Evolutionary conservation across 2,329 filamentous ascomycete genomes (phyloP), one percentile per base, ranked within the genome.

Genomic region (Fusarium equiseti): DNA sequence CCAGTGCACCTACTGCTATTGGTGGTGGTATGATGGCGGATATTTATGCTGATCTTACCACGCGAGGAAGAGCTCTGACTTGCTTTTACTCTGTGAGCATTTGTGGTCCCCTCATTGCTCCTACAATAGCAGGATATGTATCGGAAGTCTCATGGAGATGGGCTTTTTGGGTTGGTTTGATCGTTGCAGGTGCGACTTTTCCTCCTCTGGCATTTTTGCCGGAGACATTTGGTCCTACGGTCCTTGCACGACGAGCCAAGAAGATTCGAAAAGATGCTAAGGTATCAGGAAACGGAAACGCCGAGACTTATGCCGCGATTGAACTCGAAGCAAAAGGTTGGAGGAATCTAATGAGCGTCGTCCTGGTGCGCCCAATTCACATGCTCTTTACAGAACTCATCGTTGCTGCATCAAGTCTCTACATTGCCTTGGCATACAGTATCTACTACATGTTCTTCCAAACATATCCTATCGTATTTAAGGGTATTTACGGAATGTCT

Each of bases 1-100:
- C 79, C 0, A 79, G 81, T 4, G 79, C 81, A 1, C 82, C 83
- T 0, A 80, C 81, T 45, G 79, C 83, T 0, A 79, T 84, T 6
- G 76, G 82, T 1, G 82, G 82, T 1, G 83, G 86, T 3, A 68
- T 85, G 0, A 84, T 81, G 66, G 81, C 82, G 2, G 84, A 86
- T 66, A 73, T 85, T 18, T 84, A 83, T 58, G 70, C 72, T 7
- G 80, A 85, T 52, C 68, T 73, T 3, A 61, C 60, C 8, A 57
- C 64, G 0, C 65, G 81, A 38, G 77, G 77, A 8, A 76, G 80
- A 29, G 83, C 82, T 1, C 68, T 79, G 49, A 68, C 78, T 0
- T 35, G 79, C 31, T 84, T 83, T 74, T 79, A 59, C 74, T 50
- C 79, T 63, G 78, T 78, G 3, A 80, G 80, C 6, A 80, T 79